Conservation (phyloP, 2,329 filamentous ascomycete genomes). For the Pestalotiopsis sp. region DNA sequence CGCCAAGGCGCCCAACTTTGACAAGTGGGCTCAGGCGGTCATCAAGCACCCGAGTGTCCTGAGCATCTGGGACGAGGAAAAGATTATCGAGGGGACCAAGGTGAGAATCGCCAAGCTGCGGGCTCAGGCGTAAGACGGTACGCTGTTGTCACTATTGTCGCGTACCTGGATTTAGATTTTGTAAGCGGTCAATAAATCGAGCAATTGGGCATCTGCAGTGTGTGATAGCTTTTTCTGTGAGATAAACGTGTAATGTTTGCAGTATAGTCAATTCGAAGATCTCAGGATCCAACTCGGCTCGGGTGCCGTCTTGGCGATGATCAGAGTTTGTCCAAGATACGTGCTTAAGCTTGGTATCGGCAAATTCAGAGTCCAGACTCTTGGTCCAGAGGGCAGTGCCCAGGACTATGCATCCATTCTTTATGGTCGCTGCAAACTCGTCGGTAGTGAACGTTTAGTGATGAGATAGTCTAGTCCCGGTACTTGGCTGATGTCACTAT, state of each 20-base stretch:
- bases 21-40: slow-evolving; percentile 66
- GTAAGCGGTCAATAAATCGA: too few relatives aligned
- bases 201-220: too few relatives aligned
- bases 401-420: neutral
- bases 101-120: slow-evolving; percentile 36
- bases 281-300: neutral
- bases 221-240: neutral
- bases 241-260: neutral
- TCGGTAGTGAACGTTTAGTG: neutral
- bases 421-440: neutral
- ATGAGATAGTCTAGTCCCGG: neutral
- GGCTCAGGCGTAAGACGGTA: neutral
- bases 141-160: neutral
- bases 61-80: slow-evolving; percentile 60
- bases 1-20: slow-evolving; percentile 65
- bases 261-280: neutral
- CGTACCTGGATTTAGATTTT: too few relatives aligned
- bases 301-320: neutral
- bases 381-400: neutral
- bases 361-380: neutral
- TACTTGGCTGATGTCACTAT: slow-evolving; percentile 6
- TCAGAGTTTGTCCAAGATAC: neutral
- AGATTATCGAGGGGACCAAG: slow-evolving; percentile 43
- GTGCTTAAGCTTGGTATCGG: neutral
- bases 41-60: slow-evolving; percentile 67